A percentile compares a stretch with the other conserved stretches of the same genome.
These are phyloP conservation scores for Apiotrichum sp. DNA, from an alignment of 1,284 basidiomycete genomes.

Conservation along the genomic window DNA sequence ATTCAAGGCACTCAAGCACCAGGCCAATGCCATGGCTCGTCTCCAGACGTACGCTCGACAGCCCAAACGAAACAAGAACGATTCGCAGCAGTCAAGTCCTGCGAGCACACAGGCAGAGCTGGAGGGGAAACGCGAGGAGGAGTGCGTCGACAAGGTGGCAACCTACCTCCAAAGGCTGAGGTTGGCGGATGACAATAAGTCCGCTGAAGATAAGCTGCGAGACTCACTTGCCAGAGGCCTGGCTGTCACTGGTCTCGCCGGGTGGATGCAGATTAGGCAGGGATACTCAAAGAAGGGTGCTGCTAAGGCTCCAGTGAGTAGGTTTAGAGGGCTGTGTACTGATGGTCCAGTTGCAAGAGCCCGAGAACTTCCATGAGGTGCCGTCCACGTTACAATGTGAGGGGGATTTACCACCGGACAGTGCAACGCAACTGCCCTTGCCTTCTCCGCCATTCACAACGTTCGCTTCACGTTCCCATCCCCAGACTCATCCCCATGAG, in stretches of 20 bases:
- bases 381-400: background rate
- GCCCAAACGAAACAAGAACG: background rate
- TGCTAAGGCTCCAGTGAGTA: slow-evolving; percentile 1
- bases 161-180: background rate
- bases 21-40: background rate
- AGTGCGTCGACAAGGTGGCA: background rate
- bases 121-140: background rate
- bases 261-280: slow-evolving; percentile 15
- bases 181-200: background rate
- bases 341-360: background rate
- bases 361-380: background rate
- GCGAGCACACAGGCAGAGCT: background rate
- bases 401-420: background rate
- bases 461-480: too few species aligned
- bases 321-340: background rate
- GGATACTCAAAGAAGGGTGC: slow-evolving; percentile 6
- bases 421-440: too few species aligned
- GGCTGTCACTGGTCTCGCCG: slow-evolving; percentile 10
- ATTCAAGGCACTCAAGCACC: background rate
- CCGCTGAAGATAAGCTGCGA: background rate
- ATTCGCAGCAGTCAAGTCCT: background rate
- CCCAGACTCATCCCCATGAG: too few species aligned
- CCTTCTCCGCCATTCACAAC: too few species aligned
- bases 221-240: slow-evolving; percentile 10
- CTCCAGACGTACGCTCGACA: background rate